Evolutionary conservation across 352 stramenopile genomes (phyloP).

Genomic region (Phytophthora cajani): DNA sequence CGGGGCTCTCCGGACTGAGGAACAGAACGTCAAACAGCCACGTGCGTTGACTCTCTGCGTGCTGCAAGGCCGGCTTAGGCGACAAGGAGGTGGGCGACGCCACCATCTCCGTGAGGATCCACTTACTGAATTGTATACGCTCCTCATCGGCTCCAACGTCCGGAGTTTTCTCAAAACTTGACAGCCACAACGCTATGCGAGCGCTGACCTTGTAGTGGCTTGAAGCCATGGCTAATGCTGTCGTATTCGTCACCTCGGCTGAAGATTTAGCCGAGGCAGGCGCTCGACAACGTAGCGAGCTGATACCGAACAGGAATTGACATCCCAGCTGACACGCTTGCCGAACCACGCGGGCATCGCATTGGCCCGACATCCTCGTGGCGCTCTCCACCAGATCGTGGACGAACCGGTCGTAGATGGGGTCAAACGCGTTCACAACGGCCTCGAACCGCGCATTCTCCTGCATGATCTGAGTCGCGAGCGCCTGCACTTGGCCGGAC

Average conservation of each 20-base stretch:
- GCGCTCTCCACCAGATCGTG: slow-evolving; percentile 19
- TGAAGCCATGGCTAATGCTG: neutral
- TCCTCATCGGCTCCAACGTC: slow-evolving; percentile 11
- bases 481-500: slow-evolving; percentile 18
- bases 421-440: slow-evolving; percentile 47
- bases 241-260: neutral
- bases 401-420: slow-evolving; percentile 42
- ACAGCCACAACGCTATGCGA: slow-evolving; percentile 20
- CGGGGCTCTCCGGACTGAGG: slow-evolving; percentile 38
- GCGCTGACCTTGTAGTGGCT: slow-evolving; percentile 8
- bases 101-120: slow-evolving; percentile 40
- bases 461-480: slow-evolving; percentile 27
- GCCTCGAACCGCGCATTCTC: slow-evolving; percentile 46
- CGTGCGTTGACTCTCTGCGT: slow-evolving; percentile 40
- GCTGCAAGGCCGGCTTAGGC: neutral
- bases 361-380: slow-evolving; percentile 1
- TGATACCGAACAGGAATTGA: slow-evolving; percentile 52
- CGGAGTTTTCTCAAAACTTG: slow-evolving; percentile 5
- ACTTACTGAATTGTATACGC: slow-evolving; percentile 36
- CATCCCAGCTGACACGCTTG: slow-evolving; percentile 33
- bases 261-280: neutral
- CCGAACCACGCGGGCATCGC: slow-evolving; percentile 9
- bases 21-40: slow-evolving; percentile 75
- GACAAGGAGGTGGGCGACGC: slow-evolving; percentile 14
- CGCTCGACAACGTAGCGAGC: slow-evolving; percentile 23